A percentile compares a stretch with the other conserved stretches of the same genome.
These are phyloP conservation scores for Blumeriella jaapii DNA, from an alignment of 2,329 filamentous ascomycete genomes.

Conservation along the genomic window DNA sequence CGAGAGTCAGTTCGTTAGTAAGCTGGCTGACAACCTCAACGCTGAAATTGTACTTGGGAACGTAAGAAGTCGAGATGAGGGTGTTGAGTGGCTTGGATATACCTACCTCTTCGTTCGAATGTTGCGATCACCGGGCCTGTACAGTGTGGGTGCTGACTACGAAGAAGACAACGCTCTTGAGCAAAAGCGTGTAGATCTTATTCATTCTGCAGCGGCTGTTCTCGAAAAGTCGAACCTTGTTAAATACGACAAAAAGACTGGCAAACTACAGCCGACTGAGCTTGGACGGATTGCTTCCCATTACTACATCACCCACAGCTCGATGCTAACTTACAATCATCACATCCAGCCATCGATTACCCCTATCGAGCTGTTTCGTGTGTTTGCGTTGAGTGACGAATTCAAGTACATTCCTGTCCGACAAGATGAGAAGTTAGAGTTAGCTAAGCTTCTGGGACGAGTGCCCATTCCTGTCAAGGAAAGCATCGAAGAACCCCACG, in stretches of 20 bases:
- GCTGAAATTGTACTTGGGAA: constrained; percentile 94
- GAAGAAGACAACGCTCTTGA: constrained; percentile 84
- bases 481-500: constrained; percentile 89
- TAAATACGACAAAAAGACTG: constrained; percentile 92
- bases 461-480: constrained; percentile 97
- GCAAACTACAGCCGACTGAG: constrained; percentile 81
- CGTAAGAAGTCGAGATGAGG: constrained; percentile 81
- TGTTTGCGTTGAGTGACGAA: constrained; percentile 91
- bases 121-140: constrained; percentile 87
- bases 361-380: constrained; percentile 89
- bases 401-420: constrained; percentile 99
- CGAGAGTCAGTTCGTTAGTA: constrained; percentile 89
- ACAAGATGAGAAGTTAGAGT: constrained; percentile 92
- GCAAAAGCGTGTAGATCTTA: constrained; percentile 93
- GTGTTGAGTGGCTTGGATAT: constrained; percentile 98
- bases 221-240: constrained; percentile 79
- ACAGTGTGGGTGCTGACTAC: constrained; percentile 92
- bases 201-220: constrained; percentile 83
- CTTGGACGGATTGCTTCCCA: constrained; percentile 92
- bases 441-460: constrained; percentile 78
- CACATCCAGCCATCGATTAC: constrained; percentile 89
- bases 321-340: constrained; percentile 94
- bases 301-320: constrained; percentile 94
- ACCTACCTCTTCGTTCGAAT: constrained; percentile 97
- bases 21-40: constrained; percentile 89